Evolutionary conservation across 306 rosid genomes (phyloP).

Genomic region (Pachyrhizus erosus): DNA sequence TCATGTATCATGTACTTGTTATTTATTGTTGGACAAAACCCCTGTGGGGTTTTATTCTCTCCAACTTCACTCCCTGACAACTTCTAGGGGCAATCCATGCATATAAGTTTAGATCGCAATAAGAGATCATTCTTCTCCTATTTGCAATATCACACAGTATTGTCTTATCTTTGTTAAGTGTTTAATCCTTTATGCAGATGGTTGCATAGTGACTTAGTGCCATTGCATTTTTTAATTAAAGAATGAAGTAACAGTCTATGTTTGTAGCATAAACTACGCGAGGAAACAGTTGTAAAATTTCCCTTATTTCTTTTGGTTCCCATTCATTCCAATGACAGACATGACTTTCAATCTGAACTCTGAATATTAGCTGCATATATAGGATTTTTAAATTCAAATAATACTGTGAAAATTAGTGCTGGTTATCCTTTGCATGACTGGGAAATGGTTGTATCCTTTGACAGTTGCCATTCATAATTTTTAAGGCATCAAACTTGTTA

Average conservation of each 20-base stretch:
- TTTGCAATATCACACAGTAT: background rate
- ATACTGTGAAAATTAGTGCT: background rate
- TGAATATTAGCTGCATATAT: background rate
- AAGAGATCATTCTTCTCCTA: background rate
- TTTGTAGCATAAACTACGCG: background rate
- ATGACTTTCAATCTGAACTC: background rate
- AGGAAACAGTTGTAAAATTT: background rate
- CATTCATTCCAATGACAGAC: background rate
- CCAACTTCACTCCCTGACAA: constrained; percentile 3
- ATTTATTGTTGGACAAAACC: constrained; percentile 32
- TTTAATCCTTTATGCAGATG: background rate
- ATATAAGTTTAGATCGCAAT: background rate
- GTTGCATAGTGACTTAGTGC: background rate
- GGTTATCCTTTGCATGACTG: background rate
- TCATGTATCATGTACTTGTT: constrained; percentile 10
- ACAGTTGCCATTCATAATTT: background rate
- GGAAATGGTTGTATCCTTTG: constrained; percentile 6
- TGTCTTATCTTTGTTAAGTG: background rate
- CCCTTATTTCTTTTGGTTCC: background rate
- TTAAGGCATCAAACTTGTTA: background rate
- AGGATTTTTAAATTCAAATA: background rate
- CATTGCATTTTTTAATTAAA: background rate
- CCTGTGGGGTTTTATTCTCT: background rate
- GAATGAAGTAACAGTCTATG: background rate
- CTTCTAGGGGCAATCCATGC: background rate